phyloP scores from a whole-genome alignment of 768 basidiomycete genomes.

The Pleurotus pulmonarius region DNA sequence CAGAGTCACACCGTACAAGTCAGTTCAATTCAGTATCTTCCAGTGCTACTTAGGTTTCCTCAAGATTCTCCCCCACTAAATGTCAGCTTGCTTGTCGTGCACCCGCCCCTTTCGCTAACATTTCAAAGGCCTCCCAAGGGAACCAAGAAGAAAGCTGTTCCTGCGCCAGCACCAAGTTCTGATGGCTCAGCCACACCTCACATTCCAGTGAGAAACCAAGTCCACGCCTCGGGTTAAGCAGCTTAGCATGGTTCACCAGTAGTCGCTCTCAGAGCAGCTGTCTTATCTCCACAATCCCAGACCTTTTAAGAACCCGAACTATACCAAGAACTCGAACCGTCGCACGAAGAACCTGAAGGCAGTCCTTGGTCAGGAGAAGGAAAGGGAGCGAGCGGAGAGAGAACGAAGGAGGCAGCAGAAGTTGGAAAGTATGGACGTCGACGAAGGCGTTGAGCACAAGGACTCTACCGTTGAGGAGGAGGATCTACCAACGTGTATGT shows the following conservation, averaged over 20 bases:
- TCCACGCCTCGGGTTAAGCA: not conserved
- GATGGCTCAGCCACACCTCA: slow-evolving; percentile 43
- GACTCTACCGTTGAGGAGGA: slow-evolving; percentile 33
- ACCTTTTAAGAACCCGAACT: slow-evolving; percentile 75
- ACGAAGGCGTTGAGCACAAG: slow-evolving; percentile 29
- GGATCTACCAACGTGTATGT: slow-evolving; percentile 70
- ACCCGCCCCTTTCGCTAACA: no score
- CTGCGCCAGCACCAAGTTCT: slow-evolving; percentile 20
- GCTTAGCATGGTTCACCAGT: slow-evolving; percentile 4
- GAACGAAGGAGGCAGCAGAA: slow-evolving; percentile 52
- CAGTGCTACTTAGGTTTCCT: no score
- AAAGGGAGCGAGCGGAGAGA: slow-evolving; percentile 66
- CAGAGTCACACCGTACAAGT: no score
- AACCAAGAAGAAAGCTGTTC: slow-evolving; percentile 32
- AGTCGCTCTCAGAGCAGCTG: slow-evolving; percentile 73
- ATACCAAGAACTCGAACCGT: slow-evolving; percentile 66
- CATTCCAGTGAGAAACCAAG: slow-evolving; percentile 28
- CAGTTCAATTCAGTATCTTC: no score
- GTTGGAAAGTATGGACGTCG: slow-evolving; percentile 53
- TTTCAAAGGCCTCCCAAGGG: slow-evolving; percentile 42
- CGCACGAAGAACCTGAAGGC: slow-evolving; percentile 79
- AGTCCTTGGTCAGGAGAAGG: slow-evolving; percentile 74
- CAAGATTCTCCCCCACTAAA: no score
- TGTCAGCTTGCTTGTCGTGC: no score
- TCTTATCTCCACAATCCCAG: slow-evolving; percentile 68